Evolutionary conservation across 208 protist species (phyloP), one percentile per base, ranked within the genome.

Genomic region (Wallacemonas collosoma): DNA sequence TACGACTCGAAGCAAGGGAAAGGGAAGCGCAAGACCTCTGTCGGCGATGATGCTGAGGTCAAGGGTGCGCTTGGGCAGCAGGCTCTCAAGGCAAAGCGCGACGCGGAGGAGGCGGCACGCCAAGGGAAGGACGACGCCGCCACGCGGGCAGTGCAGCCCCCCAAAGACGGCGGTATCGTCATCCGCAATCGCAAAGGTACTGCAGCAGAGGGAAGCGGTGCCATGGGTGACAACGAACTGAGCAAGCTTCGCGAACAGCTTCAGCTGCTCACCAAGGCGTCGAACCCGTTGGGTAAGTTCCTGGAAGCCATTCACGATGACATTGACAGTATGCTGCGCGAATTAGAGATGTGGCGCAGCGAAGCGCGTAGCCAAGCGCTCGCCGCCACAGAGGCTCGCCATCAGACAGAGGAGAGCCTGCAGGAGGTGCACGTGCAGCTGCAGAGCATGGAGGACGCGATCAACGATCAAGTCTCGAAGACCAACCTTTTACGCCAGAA

Each of bases 321-420:
- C 68, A 88, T 97, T 67, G 92, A 97, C 45, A 95, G 85, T 64
- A 97, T 97, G 92, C 75, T 79, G 11, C 81, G 92, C 3, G 92
- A 97, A 76, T 71, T 97, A 40, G 92, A 97, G 64, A 95, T 92
- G 89, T 97, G 92, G 92, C 86, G 92, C 44, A 88, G 83, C 36
- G 89, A 97, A 79, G 86, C 92, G 43, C 88, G 92, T 44, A 93
- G 61, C 45, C 92, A 97, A 75, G 84, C 85, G 8, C 68, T 94
- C 17, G 89, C 89, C 26, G 92, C 92, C 1, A 76, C 85, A 6
- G 89, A 97, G 53, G 92, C 92, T 0, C 78, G 80, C 9, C 86
- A 90, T 36, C 85, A 93, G 75, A 97, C 92, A 60, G 83, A 87
- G 73, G 89, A 95, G 71, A 91, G 85, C 68, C 69, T 97, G 45